Evolutionary conservation across 2,329 filamentous ascomycete species (phyloP).

Genomic region (Aspergillus luchuensis): DNA sequence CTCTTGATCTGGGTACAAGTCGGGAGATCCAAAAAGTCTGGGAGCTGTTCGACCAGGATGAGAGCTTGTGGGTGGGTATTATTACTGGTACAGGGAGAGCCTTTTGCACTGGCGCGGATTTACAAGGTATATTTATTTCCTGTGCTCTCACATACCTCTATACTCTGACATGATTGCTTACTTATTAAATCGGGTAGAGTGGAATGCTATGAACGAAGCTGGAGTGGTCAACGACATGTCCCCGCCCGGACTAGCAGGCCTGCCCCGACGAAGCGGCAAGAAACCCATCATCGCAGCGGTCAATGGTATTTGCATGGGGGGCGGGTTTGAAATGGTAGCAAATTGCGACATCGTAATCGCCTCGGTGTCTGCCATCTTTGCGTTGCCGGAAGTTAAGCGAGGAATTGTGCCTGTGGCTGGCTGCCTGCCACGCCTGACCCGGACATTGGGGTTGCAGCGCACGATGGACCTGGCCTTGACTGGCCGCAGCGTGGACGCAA

Average conservation of each 20-base stretch:
- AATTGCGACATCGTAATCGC: constrained; percentile 68
- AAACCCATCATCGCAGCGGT: constrained; percentile 78
- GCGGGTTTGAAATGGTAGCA: constrained; percentile 74
- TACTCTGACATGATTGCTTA: neutral
- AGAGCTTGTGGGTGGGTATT: constrained; percentile 62
- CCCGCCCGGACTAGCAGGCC: constrained; percentile 62
- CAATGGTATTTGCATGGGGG: constrained; percentile 73
- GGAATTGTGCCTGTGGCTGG: constrained; percentile 73
- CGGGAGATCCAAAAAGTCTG: constrained; percentile 52
- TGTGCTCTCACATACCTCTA: neutral
- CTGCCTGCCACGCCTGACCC: constrained; percentile 66
- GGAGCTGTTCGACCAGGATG: constrained; percentile 65
- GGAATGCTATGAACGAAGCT: constrained; percentile 51
- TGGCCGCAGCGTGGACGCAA: constrained; percentile 62
- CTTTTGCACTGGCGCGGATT: constrained; percentile 69
- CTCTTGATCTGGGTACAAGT: constrained; percentile 45
- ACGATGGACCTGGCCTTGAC: constrained; percentile 72
- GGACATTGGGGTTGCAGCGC: constrained; percentile 67
- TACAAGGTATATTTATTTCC: constrained; percentile 50
- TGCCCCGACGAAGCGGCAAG: constrained; percentile 66
- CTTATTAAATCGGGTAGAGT: constrained; percentile 43
- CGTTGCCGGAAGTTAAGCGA: constrained; percentile 69
- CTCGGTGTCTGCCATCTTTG: constrained; percentile 60
- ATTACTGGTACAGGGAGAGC: constrained; percentile 65
- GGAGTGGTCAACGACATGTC: constrained; percentile 38